Evolutionary conservation across 495 filamentous ascomycete genomes (phyloP).

Genomic region (Chaetomium tenue): DNA sequence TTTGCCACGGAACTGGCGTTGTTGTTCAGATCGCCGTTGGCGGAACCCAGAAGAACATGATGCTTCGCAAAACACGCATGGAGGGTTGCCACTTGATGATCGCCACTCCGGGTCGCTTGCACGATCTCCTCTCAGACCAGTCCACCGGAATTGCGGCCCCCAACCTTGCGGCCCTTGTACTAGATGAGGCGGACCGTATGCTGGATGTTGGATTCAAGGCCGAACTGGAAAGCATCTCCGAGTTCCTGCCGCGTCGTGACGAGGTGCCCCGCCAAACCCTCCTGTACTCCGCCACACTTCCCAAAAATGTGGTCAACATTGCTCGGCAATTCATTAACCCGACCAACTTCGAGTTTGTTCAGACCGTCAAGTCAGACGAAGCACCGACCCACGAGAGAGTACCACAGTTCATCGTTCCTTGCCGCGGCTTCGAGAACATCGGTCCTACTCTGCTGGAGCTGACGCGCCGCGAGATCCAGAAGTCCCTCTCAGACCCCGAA

Average conservation of each 20-base stretch:
- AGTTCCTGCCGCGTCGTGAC: conserved; percentile 58
- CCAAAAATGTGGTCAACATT: conserved; percentile 74
- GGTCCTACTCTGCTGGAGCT: conserved; percentile 77
- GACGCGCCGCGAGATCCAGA: conserved; percentile 53
- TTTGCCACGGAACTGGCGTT: conserved; percentile 65
- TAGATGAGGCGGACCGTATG: conserved; percentile 93
- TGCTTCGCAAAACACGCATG: conserved; percentile 60
- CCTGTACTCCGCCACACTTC: conserved; percentile 91
- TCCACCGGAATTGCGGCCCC: conserved; percentile 65
- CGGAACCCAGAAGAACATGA: conserved; percentile 68
- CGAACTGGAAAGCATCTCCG: conserved; percentile 69
- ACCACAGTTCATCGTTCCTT: conserved; percentile 67
- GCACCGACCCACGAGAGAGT: conserved; percentile 78
- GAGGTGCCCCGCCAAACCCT: conserved; percentile 77
- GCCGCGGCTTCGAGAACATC: conserved; percentile 69
- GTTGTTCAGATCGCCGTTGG: conserved; percentile 85
- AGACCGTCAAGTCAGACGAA: conserved; percentile 78
- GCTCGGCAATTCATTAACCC: conserved; percentile 57
- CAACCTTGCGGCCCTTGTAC: conserved; percentile 71
- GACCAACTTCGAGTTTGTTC: conserved; percentile 71
- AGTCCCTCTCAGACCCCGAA: conserved; percentile 33
- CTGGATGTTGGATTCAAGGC: conserved; percentile 85
- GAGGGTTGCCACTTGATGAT: conserved; percentile 87
- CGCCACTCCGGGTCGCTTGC: conserved; percentile 84
- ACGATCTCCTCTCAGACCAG: conserved; percentile 76